These are phyloP conservation scores for Plantago lanceolata DNA, from an alignment of 305 asterid species.

Conservation along the genomic window DNA sequence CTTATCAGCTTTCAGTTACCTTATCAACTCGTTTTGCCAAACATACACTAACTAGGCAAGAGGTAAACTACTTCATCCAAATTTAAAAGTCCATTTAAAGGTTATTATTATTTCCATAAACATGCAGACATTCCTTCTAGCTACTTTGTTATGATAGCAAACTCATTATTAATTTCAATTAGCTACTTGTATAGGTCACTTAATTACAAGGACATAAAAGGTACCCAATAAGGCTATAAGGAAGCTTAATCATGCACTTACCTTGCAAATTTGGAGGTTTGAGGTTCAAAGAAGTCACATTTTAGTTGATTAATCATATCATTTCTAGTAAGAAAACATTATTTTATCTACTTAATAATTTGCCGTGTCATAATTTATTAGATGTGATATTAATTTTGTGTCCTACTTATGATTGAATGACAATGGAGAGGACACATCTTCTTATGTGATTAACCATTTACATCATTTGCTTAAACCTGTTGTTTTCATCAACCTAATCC, in stretches of 20 bases:
- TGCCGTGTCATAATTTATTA: too few species aligned
- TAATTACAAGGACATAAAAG: neutral
- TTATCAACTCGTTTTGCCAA: too few species aligned
- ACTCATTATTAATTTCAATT: neutral
- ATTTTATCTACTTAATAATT: neutral
- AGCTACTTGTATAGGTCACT: neutral
- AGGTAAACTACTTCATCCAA: too few species aligned
- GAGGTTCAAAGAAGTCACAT: neutral
- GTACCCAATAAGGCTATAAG: neutral
- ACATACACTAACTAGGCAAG: too few species aligned
- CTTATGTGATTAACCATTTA: slow-evolving; percentile 3
- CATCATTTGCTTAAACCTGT: slow-evolving; percentile 28
- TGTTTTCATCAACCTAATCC: slow-evolving; percentile 48
- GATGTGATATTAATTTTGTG: neutral
- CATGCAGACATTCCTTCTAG: neutral
- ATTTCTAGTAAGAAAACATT: neutral
- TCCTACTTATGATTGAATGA: neutral
- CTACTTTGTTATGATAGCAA: too few species aligned
- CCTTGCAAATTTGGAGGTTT: neutral
- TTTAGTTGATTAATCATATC: slow-evolving; percentile 3
- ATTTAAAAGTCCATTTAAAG: too few species aligned
- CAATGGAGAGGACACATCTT: neutral
- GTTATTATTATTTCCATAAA: neutral
- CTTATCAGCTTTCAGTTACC: too few species aligned
- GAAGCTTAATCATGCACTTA: neutral